These are phyloP conservation scores for Cryptosporidium felis DNA, from an alignment of 169 alveolate species.

Conservation along the genomic window DNA sequence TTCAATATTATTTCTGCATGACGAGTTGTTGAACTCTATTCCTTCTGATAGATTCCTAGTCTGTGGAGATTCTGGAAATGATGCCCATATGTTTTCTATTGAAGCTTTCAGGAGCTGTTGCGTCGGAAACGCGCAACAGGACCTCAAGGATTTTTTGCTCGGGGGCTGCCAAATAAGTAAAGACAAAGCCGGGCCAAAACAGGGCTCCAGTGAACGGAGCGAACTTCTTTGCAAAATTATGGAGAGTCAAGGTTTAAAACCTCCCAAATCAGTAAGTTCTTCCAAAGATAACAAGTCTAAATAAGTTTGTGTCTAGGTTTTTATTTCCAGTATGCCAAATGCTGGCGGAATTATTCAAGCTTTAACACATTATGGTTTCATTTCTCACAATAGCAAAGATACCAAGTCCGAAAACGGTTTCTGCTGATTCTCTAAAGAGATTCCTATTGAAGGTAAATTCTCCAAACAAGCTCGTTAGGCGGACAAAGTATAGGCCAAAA, in stretches of 20 bases:
- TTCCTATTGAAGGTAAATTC: no score
- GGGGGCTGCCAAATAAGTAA: neutral
- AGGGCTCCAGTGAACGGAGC: conserved; percentile 20
- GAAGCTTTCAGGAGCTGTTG: conserved; percentile 63
- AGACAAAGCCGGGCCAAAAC: neutral
- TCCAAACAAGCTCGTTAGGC: no score
- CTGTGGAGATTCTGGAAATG: conserved; percentile 77
- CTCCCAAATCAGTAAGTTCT: conserved; percentile 51
- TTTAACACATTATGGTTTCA: conserved; percentile 48
- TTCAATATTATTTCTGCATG: conserved; percentile 14
- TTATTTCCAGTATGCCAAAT: conserved; percentile 44
- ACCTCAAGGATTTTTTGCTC: conserved; percentile 51
- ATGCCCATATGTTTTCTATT: conserved; percentile 72
- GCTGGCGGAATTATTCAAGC: conserved; percentile 71
- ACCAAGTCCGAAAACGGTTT: no score
- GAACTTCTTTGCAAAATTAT: conserved; percentile 31
- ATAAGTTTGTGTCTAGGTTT: conserved; percentile 28
- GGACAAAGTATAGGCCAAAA: no score
- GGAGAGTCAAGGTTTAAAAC: conserved; percentile 22
- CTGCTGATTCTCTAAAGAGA: no score
- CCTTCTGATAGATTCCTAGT: conserved; percentile 59
- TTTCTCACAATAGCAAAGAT: no score
- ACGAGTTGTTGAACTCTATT: conserved; percentile 8
- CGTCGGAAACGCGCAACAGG: conserved; percentile 75
- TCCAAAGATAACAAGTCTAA: neutral